Base-by-base conservation (phyloP, 78 protist genomes). In the Pigoraptor vietnamica region DNA sequence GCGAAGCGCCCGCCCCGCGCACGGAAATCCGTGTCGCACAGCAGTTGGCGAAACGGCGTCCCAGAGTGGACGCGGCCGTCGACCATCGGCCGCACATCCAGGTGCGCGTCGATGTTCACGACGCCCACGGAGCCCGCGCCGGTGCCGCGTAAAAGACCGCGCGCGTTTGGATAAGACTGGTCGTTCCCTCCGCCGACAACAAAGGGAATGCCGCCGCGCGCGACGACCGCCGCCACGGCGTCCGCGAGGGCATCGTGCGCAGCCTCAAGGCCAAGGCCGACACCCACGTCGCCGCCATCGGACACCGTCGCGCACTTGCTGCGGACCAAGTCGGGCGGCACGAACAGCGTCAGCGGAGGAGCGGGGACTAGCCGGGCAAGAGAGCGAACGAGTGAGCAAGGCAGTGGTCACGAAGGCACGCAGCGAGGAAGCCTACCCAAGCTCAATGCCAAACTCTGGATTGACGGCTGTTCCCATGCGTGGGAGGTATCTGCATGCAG, bases 111-210 rank as follows among this genome's bases (percentile, higher is more conserved):
- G 35, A 94, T 90, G 89, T 94, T 94, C 55, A 94, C 39, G 86
- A 92, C 94, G 40, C 89, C 92, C n/a, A 94, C 1, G 56, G 55
- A 40, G 6, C 55, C 40, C 23, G 35, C 19, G n/a, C n/a, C 24
- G 19, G 2, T 0, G 24, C 2, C 37, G 81, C 90, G 19, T 21
- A 48, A 14, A 24, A 92, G 87, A 10, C 91, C 95, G 0, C 82
- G 40, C 35, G 89, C 94, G 40, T 92, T 92, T 81, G 95, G 92
- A 19, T 39, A 91, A 23, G 92, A 84, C 38, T 92, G 91, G 81
- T 94, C 96, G 91, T 94, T 92, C 34, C 96, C 96, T 2, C 96
- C 96, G 2, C 96, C 96, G 1, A 94, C 67, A 33, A 94, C 91
- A 37, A 94, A 94, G 24, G 96, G 94, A 33, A 94, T 37, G 34